These are phyloP conservation scores for Colletotrichum viniferum DNA, from an alignment of 2,329 filamentous ascomycete species.

Conservation along the genomic window DNA sequence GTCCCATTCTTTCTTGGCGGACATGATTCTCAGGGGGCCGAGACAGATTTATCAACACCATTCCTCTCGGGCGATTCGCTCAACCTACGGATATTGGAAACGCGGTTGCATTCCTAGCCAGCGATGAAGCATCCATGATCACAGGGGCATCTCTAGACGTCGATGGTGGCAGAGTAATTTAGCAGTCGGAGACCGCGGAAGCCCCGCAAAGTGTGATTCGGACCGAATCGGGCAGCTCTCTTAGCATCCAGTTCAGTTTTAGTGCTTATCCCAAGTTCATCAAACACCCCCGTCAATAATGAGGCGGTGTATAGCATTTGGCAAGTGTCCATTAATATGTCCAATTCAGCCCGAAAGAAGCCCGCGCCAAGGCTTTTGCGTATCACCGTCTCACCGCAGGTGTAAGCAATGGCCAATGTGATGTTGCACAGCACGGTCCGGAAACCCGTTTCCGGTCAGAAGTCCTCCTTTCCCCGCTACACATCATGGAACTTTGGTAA, in stretches of 20 bases:
- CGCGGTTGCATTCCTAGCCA: not conserved
- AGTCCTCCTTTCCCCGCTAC: not conserved
- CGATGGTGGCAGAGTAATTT: not conserved
- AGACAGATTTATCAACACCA: not conserved
- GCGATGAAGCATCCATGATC: not conserved
- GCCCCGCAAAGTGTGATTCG: not conserved
- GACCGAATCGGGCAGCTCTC: not conserved
- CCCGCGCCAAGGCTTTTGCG: not conserved
- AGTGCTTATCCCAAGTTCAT: not conserved
- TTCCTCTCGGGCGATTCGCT: not conserved
- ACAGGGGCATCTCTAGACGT: not conserved
- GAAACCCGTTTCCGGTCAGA: not conserved
- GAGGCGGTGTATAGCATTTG: not conserved
- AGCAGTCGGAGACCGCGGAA: not conserved
- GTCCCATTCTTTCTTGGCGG: not conserved
- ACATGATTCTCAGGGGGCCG: not conserved
- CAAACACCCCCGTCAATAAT: not conserved
- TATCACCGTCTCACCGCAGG: not conserved
- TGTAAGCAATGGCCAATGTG: not conserved
- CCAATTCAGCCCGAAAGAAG: not conserved
- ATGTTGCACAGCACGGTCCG: not conserved
- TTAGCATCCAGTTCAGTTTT: not conserved
- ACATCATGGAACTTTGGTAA: not conserved
- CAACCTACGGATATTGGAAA: not conserved
- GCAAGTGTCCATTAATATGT: not conserved